These are phyloP conservation scores for Priceomyces medius DNA, from an alignment of 805 yeast genomes.

Conservation along the genomic window DNA sequence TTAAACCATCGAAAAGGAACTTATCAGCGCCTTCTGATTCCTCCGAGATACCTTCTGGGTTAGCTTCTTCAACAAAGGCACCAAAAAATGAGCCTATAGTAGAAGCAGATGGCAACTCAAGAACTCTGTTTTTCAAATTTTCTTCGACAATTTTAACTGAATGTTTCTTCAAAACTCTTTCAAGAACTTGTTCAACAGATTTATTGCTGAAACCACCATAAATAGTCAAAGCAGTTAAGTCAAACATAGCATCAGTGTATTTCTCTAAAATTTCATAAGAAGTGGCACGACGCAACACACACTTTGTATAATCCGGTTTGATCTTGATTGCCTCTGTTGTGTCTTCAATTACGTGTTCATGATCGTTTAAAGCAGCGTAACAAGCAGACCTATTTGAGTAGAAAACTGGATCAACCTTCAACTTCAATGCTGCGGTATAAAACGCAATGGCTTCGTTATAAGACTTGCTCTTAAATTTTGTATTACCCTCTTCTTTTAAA, in stretches of 20 bases:
- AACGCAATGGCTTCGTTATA: slow-evolving; percentile 74
- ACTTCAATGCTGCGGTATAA: slow-evolving; percentile 73
- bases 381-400: slow-evolving; percentile 97
- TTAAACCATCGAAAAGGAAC: slow-evolving; percentile 64
- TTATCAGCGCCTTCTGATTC: slow-evolving; percentile 61
- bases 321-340: slow-evolving; percentile 81
- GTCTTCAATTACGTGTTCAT: slow-evolving; percentile 83
- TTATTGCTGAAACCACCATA: slow-evolving; percentile 80
- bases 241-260: slow-evolving; percentile 85
- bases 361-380: slow-evolving; percentile 76
- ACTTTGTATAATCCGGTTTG: slow-evolving; percentile 89
- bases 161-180: slow-evolving; percentile 79
- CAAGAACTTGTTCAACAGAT: slow-evolving; percentile 75
- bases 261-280: slow-evolving; percentile 82
- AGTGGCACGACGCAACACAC: slow-evolving; percentile 88
- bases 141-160: slow-evolving; percentile 71
- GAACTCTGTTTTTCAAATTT: slow-evolving; percentile 49
- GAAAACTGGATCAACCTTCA: slow-evolving; percentile 82
- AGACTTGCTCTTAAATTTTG: slow-evolving; percentile 65
- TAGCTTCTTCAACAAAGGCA: slow-evolving; percentile 65
- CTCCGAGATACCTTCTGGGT: slow-evolving; percentile 49
- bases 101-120: slow-evolving; percentile 75
- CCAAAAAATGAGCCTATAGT: slow-evolving; percentile 84
- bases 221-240: slow-evolving; percentile 83
- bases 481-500: slow-evolving; percentile 89